Evolutionary conservation across 306 rosid genomes (phyloP).

Genomic region (Hylodesmum podocarpum): DNA sequence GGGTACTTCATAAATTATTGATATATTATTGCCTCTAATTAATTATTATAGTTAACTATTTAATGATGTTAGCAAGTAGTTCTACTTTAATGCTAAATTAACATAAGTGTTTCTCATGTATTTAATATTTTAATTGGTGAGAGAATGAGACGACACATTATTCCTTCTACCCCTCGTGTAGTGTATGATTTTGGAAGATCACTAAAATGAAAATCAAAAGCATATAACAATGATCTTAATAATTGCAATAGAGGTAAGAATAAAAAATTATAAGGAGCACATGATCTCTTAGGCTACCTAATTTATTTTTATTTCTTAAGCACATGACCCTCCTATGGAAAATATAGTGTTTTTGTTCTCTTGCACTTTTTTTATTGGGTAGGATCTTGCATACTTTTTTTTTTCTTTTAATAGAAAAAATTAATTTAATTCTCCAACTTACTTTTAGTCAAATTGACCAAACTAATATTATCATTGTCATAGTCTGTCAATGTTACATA

Average conservation of each 20-base stretch:
- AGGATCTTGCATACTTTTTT: neutral
- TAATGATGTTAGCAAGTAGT: neutral
- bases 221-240: conserved; percentile 27
- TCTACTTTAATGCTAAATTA: neutral
- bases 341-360: conserved; percentile 28
- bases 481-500: too few species aligned
- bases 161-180: too few species aligned
- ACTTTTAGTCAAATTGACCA: too few species aligned
- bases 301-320: conserved; percentile 3
- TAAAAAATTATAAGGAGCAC: conserved; percentile 28
- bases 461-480: too few species aligned
- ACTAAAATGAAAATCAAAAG: conserved; percentile 24
- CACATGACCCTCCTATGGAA: conserved; percentile 32
- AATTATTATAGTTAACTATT: too few species aligned
- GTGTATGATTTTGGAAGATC: too few species aligned
- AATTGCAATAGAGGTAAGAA: neutral
- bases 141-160: neutral
- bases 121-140: neutral
- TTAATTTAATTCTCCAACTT: conserved; percentile 11
- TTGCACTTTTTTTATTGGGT: neutral
- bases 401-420: neutral
- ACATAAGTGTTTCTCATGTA: neutral
- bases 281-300: conserved; percentile 22
- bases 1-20: too few species aligned
- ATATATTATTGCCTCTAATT: too few species aligned